Evolutionary conservation across 2,329 filamentous ascomycete species (phyloP).

Genomic region (Zymoseptoria brevis): DNA sequence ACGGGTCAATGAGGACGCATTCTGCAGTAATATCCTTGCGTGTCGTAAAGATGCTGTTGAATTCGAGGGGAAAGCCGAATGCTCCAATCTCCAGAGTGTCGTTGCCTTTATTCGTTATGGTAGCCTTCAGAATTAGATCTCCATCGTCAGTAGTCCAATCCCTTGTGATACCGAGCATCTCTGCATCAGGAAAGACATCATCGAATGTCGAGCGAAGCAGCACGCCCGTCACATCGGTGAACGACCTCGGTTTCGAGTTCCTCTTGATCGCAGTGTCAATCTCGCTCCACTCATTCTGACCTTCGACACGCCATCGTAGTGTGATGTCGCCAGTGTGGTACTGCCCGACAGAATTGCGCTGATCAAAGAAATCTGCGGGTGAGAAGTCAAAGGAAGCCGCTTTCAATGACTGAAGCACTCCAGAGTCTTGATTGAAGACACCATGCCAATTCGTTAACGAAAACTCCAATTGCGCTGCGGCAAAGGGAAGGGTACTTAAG

Average conservation of each 20-base stretch:
- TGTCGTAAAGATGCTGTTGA: slow-evolving; percentile 55
- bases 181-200: not conserved
- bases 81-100: slow-evolving; percentile 46
- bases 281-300: slow-evolving; percentile 37
- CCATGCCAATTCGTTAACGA: slow-evolving; percentile 9
- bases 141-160: slow-evolving; percentile 44
- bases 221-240: not conserved
- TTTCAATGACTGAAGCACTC: slow-evolving; percentile 42
- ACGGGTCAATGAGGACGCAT: slow-evolving; percentile 52
- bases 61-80: slow-evolving; percentile 52
- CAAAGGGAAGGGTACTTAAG: not conserved
- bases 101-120: slow-evolving; percentile 39
- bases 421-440: slow-evolving; percentile 11
- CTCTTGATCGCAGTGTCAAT: slow-evolving; percentile 39
- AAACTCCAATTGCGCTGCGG: slow-evolving; percentile 3
- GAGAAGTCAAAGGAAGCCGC: slow-evolving; percentile 48
- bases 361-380: slow-evolving; percentile 44
- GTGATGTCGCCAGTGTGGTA: slow-evolving; percentile 55
- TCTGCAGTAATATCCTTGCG: slow-evolving; percentile 42
- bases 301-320: slow-evolving; percentile 44
- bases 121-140: slow-evolving; percentile 47
- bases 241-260: not conserved
- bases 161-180: slow-evolving; percentile 41
- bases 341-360: slow-evolving; percentile 43
- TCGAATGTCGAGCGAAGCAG: slow-evolving; percentile 3